These are phyloP conservation scores for Panicum hallii DNA, from an alignment of 202 grass and related monocot species.

Conservation along the genomic window DNA sequence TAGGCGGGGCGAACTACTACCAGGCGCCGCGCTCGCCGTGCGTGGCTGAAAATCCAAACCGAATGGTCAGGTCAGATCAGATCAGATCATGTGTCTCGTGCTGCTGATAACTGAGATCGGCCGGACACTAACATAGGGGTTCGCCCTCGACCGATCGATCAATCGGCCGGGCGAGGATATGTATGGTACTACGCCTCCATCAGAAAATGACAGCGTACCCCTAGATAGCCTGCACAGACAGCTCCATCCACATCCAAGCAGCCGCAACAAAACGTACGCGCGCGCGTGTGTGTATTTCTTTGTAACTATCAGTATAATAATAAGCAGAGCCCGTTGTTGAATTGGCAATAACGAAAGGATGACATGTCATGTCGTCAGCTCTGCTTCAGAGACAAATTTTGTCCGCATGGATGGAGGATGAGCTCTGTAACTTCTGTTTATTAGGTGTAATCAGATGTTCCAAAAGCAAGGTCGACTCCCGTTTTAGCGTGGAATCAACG, in stretches of 20 bases:
- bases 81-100: background rate
- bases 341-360: background rate
- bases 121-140: background rate
- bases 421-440: too few species aligned
- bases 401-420: background rate
- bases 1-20: slow-evolving; percentile 10
- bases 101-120: background rate
- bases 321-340: background rate
- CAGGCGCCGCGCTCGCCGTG: background rate
- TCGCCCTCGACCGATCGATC: background rate
- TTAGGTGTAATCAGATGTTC: too few species aligned
- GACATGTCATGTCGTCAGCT: slow-evolving; percentile 4
- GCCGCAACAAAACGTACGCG: background rate
- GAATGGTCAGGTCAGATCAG: slow-evolving; percentile 4
- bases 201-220: slow-evolving; percentile 49
- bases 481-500: background rate
- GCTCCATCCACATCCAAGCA: slow-evolving; percentile 19
- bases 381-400: background rate
- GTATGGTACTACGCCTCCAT: background rate
- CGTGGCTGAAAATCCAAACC: background rate
- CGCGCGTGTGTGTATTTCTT: background rate
- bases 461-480: too few species aligned
- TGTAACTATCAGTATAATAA: background rate
- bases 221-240: background rate
- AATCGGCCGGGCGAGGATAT: background rate